These are phyloP conservation scores for Leccinum disarticulatum DNA, from an alignment of 768 basidiomycete genomes.

Conservation along the genomic window DNA sequence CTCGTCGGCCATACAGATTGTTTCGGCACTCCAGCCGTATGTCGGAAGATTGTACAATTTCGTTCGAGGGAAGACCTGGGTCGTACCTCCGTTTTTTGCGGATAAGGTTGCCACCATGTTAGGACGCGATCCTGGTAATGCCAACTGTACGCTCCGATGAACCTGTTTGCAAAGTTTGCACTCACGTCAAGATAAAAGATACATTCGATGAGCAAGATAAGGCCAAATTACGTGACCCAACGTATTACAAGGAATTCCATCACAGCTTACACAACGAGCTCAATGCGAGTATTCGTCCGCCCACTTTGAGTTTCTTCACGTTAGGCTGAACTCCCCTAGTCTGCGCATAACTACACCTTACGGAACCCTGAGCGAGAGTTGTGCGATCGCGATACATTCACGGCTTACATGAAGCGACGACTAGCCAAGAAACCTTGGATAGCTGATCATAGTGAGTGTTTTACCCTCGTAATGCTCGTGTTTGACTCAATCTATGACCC, in stretches of 20 bases:
- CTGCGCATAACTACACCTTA: constrained; percentile 43
- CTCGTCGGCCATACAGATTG: not conserved
- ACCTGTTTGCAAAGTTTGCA: not conserved
- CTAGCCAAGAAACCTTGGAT: constrained; percentile 57
- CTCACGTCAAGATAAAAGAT: not conserved
- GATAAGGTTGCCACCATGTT: not conserved
- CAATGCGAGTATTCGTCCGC: not conserved
- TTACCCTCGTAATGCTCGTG: not conserved
- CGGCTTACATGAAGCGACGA: constrained; percentile 46
- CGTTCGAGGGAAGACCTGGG: not conserved
- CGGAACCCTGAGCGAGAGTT: constrained; percentile 38
- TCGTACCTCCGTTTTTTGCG: not conserved
- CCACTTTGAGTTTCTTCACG: not conserved
- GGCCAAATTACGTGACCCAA: not conserved
- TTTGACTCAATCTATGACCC: not conserved
- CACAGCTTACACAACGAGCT: not conserved
- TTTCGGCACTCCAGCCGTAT: not conserved
- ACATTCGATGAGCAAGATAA: not conserved
- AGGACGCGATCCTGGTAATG: constrained; percentile 1
- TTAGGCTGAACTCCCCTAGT: not conserved
- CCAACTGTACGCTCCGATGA: constrained; percentile 39
- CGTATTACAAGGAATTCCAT: not conserved
- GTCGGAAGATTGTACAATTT: not conserved
- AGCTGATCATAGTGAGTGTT: not conserved
- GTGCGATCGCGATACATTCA: constrained; percentile 34